These are phyloP conservation scores for Yamadazyma taylorii DNA, from an alignment of 1,139 yeast genomes.

Conservation along the genomic window DNA sequence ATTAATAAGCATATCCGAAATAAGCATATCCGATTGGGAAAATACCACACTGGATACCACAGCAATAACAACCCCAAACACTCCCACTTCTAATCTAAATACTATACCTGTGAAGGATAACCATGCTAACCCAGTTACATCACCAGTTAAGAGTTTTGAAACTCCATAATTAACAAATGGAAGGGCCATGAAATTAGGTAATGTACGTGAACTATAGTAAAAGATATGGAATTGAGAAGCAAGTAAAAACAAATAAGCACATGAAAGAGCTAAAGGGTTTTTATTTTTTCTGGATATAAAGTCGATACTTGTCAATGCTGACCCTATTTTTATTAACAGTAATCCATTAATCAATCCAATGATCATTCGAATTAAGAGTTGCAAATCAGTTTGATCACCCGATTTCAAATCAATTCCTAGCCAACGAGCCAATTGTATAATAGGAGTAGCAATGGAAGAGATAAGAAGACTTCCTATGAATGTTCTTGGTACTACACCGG, in stretches of 20 bases:
- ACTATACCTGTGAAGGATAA: conserved; percentile 65
- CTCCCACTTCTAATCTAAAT: conserved; percentile 71
- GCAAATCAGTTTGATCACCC: conserved; percentile 42
- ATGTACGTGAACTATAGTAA: conserved; percentile 74
- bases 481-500: conserved; percentile 89
- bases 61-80: conserved; percentile 50
- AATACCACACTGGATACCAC: conserved; percentile 41
- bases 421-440: conserved; percentile 34
- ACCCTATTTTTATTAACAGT: conserved; percentile 27
- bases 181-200: conserved; percentile 84
- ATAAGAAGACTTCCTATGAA: conserved; percentile 72
- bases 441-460: conserved; percentile 31
- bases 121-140: conserved; percentile 54
- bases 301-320: conserved; percentile 27
- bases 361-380: conserved; percentile 49
- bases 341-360: conserved; percentile 52
- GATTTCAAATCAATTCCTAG: conserved; percentile 22
- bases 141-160: conserved; percentile 51
- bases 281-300: conserved; percentile 19
- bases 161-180: conserved; percentile 67
- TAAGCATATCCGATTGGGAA: conserved; percentile 42
- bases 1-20: conserved; percentile 32
- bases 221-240: conserved; percentile 76
- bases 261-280: conserved; percentile 30
- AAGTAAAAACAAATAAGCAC: conserved; percentile 61